Conservation (phyloP, 306 rosid species). For the Calophaca sinica region DNA sequence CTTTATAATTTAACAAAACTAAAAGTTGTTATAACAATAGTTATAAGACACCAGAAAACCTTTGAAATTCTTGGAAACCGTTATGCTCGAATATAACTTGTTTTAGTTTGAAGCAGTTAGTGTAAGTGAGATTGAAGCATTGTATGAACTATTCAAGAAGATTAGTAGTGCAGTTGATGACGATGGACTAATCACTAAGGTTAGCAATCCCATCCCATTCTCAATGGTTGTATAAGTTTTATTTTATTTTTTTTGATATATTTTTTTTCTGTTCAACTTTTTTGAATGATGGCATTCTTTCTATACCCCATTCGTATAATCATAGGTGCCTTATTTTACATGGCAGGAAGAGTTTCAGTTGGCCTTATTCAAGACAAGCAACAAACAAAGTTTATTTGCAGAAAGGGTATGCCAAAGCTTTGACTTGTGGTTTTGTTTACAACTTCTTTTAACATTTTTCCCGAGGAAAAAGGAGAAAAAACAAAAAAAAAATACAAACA, state of each 20-base stretch:
- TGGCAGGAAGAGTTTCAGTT: conserved; percentile 84
- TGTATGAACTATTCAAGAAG: conserved; percentile 83
- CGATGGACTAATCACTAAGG: conserved; percentile 85
- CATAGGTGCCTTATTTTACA: background rate
- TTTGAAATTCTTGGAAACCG: background rate
- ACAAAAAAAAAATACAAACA: background rate
- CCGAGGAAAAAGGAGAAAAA: background rate
- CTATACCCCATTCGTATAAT: conserved; percentile 7
- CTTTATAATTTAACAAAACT: no score
- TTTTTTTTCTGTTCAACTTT: background rate
- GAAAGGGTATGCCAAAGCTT: conserved; percentile 67
- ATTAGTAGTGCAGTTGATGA: conserved; percentile 76
- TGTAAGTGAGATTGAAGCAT: conserved; percentile 87
- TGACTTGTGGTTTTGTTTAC: background rate
- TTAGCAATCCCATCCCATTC: conserved; percentile 33
- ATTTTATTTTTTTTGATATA: background rate
- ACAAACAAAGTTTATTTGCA: conserved; percentile 84
- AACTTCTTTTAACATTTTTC: conserved; percentile 3
- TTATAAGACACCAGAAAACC: no score
- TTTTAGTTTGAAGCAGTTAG: conserved; percentile 63
- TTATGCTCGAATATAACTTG: conserved; percentile 28
- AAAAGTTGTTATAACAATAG: no score
- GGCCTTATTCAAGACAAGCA: conserved; percentile 77
- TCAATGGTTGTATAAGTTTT: background rate
- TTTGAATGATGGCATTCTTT: background rate